Percentiles rank a stretch among this genome's conserved stretches.
These are phyloP conservation scores for Cyclocybe aegerita DNA, from an alignment of 768 basidiomycete species.

Conservation along the genomic window DNA sequence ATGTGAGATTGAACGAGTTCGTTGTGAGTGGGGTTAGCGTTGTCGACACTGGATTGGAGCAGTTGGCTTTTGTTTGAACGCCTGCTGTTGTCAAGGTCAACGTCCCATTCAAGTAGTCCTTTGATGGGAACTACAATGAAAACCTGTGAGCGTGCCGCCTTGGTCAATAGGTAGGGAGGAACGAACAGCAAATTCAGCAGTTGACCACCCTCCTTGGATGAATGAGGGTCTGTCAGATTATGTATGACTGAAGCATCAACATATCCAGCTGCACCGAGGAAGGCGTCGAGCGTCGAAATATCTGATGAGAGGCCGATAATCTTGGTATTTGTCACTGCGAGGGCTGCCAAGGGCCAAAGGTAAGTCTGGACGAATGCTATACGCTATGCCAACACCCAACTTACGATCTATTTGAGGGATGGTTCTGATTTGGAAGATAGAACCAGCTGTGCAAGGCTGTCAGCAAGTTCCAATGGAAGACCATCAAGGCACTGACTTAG, in stretches of 20 bases:
- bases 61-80: conserved; percentile 46
- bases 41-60: conserved; percentile 36
- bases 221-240: conserved; percentile 59
- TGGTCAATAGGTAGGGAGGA: not conserved
- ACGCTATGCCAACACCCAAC: not conserved
- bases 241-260: conserved; percentile 45
- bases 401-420: conserved; percentile 22
- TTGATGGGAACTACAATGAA: conserved; percentile 39
- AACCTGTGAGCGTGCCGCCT: not conserved
- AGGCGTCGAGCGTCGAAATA: conserved; percentile 45
- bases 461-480: conserved; percentile 1
- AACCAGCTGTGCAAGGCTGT: conserved; percentile 32
- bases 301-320: conserved; percentile 45
- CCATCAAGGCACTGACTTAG: conserved; percentile 38
- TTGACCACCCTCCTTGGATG: conserved; percentile 49
- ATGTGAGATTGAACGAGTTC: conserved; percentile 35
- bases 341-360: conserved; percentile 22
- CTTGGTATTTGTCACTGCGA: conserved; percentile 38
- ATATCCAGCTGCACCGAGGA: conserved; percentile 61
- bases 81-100: conserved; percentile 53
- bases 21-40: conserved; percentile 15
- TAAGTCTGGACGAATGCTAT: not conserved
- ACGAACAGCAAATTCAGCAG: conserved; percentile 49
- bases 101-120: conserved; percentile 49
- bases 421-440: conserved; percentile 38